Evolutionary conservation across 2,329 filamentous ascomycete genomes (phyloP).

Genomic region (Sporothrix inflata): DNA sequence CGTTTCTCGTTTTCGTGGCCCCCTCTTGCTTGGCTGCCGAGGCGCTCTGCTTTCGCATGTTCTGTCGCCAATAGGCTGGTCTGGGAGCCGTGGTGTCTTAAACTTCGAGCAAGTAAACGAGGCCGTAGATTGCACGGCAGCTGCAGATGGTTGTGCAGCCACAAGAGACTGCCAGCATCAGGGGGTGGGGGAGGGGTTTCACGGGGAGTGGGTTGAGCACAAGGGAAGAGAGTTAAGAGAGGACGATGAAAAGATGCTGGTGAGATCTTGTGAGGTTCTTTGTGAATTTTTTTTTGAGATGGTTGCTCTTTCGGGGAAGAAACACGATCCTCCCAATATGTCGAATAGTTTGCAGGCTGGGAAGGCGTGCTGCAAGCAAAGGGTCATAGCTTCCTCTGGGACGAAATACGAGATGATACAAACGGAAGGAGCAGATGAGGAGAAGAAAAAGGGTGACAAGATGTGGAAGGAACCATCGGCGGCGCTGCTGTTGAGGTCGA

Average conservation of each 20-base stretch:
- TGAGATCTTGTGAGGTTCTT: not conserved
- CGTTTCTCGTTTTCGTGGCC: not conserved
- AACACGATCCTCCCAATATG: not conserved
- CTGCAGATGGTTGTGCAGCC: slow-evolving; percentile 19
- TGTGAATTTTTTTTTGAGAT: not conserved
- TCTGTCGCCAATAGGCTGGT: not conserved
- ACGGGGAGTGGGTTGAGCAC: not conserved
- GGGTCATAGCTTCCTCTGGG: not conserved
- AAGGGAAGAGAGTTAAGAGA: not conserved
- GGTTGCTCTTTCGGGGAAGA: not conserved
- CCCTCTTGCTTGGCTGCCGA: not conserved
- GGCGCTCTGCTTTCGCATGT: not conserved
- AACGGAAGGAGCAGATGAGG: not conserved
- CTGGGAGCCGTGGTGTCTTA: slow-evolving; percentile 24
- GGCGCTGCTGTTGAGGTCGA: not conserved
- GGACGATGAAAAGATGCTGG: not conserved
- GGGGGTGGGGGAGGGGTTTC: slow-evolving; percentile 6
- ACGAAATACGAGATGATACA: not conserved
- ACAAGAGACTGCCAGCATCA: slow-evolving; percentile 20
- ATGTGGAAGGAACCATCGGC: slow-evolving; percentile 1
- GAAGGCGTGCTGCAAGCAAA: not conserved
- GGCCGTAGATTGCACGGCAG: slow-evolving; percentile 23
- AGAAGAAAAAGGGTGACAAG: not conserved
- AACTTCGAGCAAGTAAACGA: slow-evolving; percentile 29
- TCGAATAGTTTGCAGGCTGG: not conserved